phyloP scores from a whole-genome alignment of 1,284 basidiomycete species.

The Sanghuangporus baumii region DNA sequence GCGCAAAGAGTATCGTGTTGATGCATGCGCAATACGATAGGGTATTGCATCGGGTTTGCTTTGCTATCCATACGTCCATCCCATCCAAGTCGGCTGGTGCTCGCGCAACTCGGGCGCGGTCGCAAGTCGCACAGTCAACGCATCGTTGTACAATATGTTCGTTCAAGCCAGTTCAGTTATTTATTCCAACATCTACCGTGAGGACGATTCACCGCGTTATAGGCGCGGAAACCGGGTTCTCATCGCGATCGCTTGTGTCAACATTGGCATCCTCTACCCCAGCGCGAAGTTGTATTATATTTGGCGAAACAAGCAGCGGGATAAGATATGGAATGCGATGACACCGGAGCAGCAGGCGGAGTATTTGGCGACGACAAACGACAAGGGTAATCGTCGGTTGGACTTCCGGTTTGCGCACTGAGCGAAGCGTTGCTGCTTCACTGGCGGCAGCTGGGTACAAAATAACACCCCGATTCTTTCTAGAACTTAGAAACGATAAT shows the following conservation, averaged over 20 bases:
- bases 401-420: slow-evolving; percentile 41
- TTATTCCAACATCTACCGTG: slow-evolving; percentile 33
- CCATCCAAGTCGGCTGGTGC: slow-evolving; percentile 46
- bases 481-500: too few species aligned
- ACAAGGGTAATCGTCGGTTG: slow-evolving; percentile 35
- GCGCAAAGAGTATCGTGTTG: slow-evolving; percentile 6
- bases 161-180: slow-evolving; percentile 43
- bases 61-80: slow-evolving; percentile 31
- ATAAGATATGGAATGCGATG: slow-evolving; percentile 47
- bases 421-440: neutral
- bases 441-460: too few species aligned
- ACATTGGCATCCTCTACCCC: slow-evolving; percentile 44
- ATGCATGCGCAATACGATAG: slow-evolving; percentile 15
- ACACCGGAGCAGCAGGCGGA: slow-evolving; percentile 37
- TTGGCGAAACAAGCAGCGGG: slow-evolving; percentile 44
- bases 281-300: slow-evolving; percentile 45
- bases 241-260: slow-evolving; percentile 41
- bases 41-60: slow-evolving; percentile 27
- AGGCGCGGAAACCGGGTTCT: slow-evolving; percentile 42
- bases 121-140: slow-evolving; percentile 48
- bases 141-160: slow-evolving; percentile 54
- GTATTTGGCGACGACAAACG: slow-evolving; percentile 39
- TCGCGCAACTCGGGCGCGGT: slow-evolving; percentile 52
- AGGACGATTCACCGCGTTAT: slow-evolving; percentile 30
- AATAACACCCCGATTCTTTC: too few species aligned